Evolutionary conservation across 1,139 yeast species (phyloP), one percentile per base, ranked within the genome.

Genomic region (Nakaseomyces glabratus): DNA sequence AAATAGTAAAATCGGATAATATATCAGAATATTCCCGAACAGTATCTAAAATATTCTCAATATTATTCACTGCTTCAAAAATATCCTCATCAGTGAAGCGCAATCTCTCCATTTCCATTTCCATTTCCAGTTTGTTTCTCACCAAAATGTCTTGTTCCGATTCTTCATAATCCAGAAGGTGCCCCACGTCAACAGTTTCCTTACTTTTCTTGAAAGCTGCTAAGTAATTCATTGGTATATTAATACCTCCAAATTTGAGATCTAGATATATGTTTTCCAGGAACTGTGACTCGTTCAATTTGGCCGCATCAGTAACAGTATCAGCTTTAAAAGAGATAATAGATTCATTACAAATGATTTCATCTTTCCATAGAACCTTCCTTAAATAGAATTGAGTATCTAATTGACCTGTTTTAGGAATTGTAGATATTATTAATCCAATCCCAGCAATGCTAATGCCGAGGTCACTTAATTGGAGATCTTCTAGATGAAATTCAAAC

Each of bases 1-100:
- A 42, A 4, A 49, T 32, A 16, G 46, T 45, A 12, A 50, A n/a
- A 33, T 46, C 45, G 19, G 37, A 28, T 21, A 50, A 21, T 10
- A 43, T 33, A 11, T 36, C 37, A 22, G 48, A 20, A 1, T 31
- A 19, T 3, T 19, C 24, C 15, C 42, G 37, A 6, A 44, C 23
- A 9, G 34, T 40, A 10, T 37, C 43, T 24, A 43, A 28, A 9
- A 35, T 35, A 10, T 30, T 23, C 5, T 40, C 36, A 8, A 49
- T 31, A 2, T 26, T 14, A n/a, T 34, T 10, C 8, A 47, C 37
- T 1, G 36, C 34, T 3, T 35, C 26, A 10, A 25, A 12, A 4
- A 33, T 28, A 12, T 33, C 31, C 31, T 22, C 41, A 37, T 14
- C 36, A 14, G 17, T 35, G 33, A 20, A 25, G 19, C 16, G 24